Conservation (phyloP, 176 grass and related monocot genomes). For the Melocanna baccifera region DNA sequence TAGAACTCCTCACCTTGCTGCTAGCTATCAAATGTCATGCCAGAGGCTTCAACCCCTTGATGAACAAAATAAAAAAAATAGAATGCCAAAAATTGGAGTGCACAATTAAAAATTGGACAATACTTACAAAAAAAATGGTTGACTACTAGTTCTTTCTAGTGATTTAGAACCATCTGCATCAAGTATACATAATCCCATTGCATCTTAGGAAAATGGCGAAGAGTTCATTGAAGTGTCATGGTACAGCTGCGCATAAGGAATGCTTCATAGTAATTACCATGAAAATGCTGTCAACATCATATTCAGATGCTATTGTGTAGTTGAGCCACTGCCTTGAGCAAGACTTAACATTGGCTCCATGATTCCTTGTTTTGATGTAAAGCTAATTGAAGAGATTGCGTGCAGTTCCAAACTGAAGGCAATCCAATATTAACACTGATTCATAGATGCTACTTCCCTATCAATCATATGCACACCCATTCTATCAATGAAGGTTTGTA, state of each 20-base stretch:
- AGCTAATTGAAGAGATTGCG: background rate
- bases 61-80: no score
- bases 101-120: no score
- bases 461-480: background rate
- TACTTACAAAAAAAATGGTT: background rate
- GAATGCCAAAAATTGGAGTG: no score
- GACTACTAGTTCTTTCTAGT: background rate
- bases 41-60: no score
- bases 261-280: background rate
- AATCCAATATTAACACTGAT: background rate
- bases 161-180: background rate
- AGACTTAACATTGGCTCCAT: background rate
- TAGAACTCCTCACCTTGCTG: background rate
- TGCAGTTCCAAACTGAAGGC: background rate
- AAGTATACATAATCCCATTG: background rate
- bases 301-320: background rate
- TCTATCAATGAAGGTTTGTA: background rate
- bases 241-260: background rate
- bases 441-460: background rate
- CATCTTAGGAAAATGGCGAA: background rate
- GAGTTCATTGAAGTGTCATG: no score
- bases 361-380: background rate
- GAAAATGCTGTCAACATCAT: background rate
- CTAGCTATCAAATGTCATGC: background rate
- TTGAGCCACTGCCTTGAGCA: background rate